These are phyloP conservation scores for Ophiostoma ulmi DNA, from an alignment of 2,329 filamentous ascomycete species.

Conservation along the genomic window DNA sequence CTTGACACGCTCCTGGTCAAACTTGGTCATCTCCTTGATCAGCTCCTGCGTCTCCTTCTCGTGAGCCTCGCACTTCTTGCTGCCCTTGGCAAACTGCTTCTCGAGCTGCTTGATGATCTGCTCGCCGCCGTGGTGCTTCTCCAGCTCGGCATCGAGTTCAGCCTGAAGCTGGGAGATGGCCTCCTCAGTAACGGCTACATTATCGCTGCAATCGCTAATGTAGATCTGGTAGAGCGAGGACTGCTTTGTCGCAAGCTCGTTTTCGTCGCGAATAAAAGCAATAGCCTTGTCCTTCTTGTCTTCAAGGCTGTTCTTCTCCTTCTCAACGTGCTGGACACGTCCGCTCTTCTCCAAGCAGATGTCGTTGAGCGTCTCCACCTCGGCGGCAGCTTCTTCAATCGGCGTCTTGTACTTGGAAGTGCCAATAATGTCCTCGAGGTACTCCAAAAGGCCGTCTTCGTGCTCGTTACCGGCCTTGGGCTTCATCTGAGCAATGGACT, in stretches of 20 bases:
- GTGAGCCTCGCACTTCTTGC: constrained; percentile 74
- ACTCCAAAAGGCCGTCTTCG: constrained; percentile 92
- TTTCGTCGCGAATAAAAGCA: constrained; percentile 84
- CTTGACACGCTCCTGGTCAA: constrained; percentile 95
- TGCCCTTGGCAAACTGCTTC: constrained; percentile 74
- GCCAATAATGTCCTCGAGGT: constrained; percentile 96
- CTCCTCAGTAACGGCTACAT: constrained; percentile 81
- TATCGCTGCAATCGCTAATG: constrained; percentile 81
- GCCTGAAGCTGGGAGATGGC: constrained; percentile 86
- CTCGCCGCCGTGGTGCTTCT: constrained; percentile 86
- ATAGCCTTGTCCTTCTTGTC: constrained; percentile 96
- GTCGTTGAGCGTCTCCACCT: constrained; percentile 90
- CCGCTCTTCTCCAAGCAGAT: constrained; percentile 91
- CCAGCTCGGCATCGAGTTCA: constrained; percentile 77
- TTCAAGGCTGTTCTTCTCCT: constrained; percentile 86
- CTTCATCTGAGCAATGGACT: constrained; percentile 99
- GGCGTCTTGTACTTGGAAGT: constrained; percentile 97
- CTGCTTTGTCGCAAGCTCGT: constrained; percentile 84
- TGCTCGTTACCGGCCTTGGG: constrained; percentile 91
- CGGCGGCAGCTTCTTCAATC: constrained; percentile 85
- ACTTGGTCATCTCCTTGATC: constrained; percentile 81
- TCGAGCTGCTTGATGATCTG: constrained; percentile 85
- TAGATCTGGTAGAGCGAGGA: constrained; percentile 90
- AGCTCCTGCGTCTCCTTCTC: constrained; percentile 76
- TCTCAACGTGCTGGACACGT: constrained; percentile 95